These are phyloP conservation scores for Verticillium zaregamsianum DNA, from an alignment of 2,329 filamentous ascomycete genomes.

Conservation along the genomic window DNA sequence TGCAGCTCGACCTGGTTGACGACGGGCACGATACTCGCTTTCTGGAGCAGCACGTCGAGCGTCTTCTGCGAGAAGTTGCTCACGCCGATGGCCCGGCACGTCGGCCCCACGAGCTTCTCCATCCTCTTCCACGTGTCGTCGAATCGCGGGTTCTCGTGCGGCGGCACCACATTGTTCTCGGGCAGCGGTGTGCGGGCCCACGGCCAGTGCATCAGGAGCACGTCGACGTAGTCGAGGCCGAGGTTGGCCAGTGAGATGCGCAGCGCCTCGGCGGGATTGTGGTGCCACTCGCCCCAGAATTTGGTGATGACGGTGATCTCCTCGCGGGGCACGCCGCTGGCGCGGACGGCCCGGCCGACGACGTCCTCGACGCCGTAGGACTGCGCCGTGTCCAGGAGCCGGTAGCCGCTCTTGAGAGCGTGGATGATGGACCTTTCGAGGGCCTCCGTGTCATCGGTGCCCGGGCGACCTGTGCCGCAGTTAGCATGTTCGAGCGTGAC, in stretches of 20 bases:
- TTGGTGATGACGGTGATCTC: conserved; percentile 29
- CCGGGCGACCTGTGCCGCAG: conserved; percentile 4
- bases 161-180: conserved; percentile 16
- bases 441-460: conserved; percentile 14
- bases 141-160: conserved; percentile 18
- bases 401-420: conserved; percentile 24
- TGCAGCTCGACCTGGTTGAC: conserved; percentile 29
- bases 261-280: conserved; percentile 21
- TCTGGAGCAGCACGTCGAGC: conserved; percentile 19
- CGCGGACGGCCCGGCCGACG: conserved; percentile 26
- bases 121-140: conserved; percentile 22
- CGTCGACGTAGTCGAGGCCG: conserved; percentile 25
- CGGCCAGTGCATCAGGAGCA: conserved; percentile 25
- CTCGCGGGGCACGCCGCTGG: conserved; percentile 25
- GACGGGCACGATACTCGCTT: conserved; percentile 20
- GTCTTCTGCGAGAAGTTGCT: conserved; percentile 26
- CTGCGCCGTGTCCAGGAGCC: conserved; percentile 24
- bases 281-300: conserved; percentile 23
- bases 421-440: conserved; percentile 24
- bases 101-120: conserved; percentile 20
- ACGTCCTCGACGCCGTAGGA: conserved; percentile 20
- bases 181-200: conserved; percentile 18
- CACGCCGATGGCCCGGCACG: conserved; percentile 24
- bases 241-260: conserved; percentile 21
- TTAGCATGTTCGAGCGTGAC: not conserved